Conservation (phyloP, 1,284 basidiomycete genomes). For the Meira miltonrushii region DNA sequence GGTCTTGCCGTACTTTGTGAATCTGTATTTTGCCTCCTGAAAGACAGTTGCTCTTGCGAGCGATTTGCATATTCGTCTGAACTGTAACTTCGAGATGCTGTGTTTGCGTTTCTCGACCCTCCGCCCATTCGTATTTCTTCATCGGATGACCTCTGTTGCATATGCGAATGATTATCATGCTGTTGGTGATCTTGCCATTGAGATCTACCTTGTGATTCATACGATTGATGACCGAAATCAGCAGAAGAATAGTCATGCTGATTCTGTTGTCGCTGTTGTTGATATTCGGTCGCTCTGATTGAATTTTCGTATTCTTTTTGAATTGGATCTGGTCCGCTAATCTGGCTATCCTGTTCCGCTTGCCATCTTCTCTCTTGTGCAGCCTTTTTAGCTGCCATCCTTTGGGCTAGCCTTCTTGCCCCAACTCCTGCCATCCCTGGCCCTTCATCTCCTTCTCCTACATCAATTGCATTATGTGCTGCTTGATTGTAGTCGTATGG, state of each 20-base stretch:
- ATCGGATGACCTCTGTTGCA: no score
- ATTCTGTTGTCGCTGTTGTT: not conserved
- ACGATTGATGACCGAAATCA: not conserved
- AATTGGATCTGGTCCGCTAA: not conserved
- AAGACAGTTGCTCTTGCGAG: not conserved
- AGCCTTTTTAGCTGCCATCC: no score
- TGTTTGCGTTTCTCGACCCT: no score
- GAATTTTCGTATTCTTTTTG: conserved; percentile 1
- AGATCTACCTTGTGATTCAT: not conserved
- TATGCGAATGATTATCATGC: no score
- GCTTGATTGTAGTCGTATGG: not conserved
- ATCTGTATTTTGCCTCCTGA: not conserved
- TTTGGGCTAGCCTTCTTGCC: conserved; percentile 11
- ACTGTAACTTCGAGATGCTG: no score
- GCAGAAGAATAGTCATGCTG: not conserved
- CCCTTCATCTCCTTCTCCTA: not conserved
- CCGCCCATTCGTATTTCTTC: no score
- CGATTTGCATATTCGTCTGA: no score
- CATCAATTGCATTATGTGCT: not conserved
- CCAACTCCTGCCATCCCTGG: conserved; percentile 13
- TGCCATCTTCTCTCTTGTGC: not conserved
- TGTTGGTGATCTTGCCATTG: no score
- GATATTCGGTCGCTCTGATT: not conserved
- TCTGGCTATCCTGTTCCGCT: not conserved
- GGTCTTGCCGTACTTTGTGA: not conserved